Evolutionary conservation across 1,284 basidiomycete species (phyloP), one percentile per base, ranked within the genome.

Genomic region (Porogramme epimiltina): DNA sequence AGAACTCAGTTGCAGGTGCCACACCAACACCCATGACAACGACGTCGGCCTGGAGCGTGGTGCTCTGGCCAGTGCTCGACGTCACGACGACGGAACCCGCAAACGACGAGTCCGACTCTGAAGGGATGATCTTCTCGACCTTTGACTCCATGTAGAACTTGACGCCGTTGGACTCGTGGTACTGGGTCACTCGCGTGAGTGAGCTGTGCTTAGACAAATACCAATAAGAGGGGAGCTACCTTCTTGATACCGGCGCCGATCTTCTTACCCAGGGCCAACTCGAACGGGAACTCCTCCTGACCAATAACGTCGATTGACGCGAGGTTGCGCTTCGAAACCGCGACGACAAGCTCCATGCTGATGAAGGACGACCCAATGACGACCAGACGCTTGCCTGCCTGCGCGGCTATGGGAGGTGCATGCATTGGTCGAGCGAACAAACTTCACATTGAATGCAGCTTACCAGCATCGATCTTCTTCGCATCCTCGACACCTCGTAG

Each of bases 361-460:
- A 98, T 98, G 73, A 97, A 98, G 18, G 89, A 92, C 28, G 87
- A 90, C 1, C 95, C 95, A 57, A 97, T 89, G 28, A 97, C 82
- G 28, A 95, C 91, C 42, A 92, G 71, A 48, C 84, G 80, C 64
- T 91, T 89, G 24, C 89, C 89, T 63, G 88, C 84, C 65, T 83
- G 72, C 15, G 53, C 61, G 8, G 62, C 68, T 65, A 25, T 8
- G 9, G 28, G n/a, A 26, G 24, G 58, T n/a, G 60, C 24, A 6
- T 22, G 24, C 20, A 16, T 40, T 41, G 37, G 46, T 23, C 36
- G 8, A 18, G 22, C 34, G 5, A 39, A 15, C 11, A 11, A 25
- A 11, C 19, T 5, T n/a, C 2, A 23, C 25, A n/a, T n/a, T n/a
- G n/a, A n/a, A n/a, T 47, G 13, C 13, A 5, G 57, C 72, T 54